Evolutionary conservation across 139 green algal genomes (phyloP), one percentile per base, ranked within the genome.

Genomic region (Chlorokybus atmophyticus): DNA sequence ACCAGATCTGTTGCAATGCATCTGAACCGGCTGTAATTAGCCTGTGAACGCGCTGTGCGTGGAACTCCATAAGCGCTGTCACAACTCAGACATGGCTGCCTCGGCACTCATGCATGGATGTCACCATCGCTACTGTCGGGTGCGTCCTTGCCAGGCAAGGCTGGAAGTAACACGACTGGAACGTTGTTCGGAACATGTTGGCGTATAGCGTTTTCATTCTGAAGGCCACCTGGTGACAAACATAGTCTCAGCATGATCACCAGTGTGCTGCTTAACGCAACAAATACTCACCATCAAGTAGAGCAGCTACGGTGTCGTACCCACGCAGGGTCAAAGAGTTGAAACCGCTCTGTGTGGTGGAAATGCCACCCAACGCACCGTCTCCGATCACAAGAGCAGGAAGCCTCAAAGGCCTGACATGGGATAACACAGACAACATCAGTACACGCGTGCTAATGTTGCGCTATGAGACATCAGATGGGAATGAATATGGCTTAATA

Each of bases 301-400:
- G 25, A 3, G 93, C 57, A 1, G 76, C 74, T 0, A 77, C 77
- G 28, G 86, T 65, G 24, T 83, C 71, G 59, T 87, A 87, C 4
- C 90, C 90, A 2, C 90, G 56, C 28, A 66, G 3, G 1, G 23
- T n/a, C 24, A 93, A 75, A 17, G 60, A 79, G 38, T 98, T 90
- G 23, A 83, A 79, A 0, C 87, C 78, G 0, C 81, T 68, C 2
- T 95, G 61, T 2, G 87, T 97, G 49, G 77, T 73, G 5, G 83
- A 90, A 64, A 98, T 94, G 53, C 90, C 90, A 0, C 91, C 91
- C 28, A 98, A 78, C 0, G 75, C 59, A 1, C 79, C 66, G 53
- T 95, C 87, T 1, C 85, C 90, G 4, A 98, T 83, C 3, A 98
- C 75, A 5, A 98, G 25, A 2, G 60, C 76, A 0, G 90, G 91